These are phyloP conservation scores for Rhododendron simsii DNA, from an alignment of 148 eudicot genomes.

Conservation along the genomic window DNA sequence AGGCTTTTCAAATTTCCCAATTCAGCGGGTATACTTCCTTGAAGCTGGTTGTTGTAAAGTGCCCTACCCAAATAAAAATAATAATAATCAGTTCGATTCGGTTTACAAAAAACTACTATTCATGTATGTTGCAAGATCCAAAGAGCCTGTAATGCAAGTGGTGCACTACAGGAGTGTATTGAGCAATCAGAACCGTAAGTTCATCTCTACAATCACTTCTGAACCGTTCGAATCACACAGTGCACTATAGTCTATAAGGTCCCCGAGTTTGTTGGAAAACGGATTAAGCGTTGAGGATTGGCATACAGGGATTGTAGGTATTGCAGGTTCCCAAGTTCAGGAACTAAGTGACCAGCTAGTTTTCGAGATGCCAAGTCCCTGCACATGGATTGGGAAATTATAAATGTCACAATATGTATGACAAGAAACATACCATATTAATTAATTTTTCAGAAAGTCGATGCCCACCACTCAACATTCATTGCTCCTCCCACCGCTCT, in stretches of 20 bases:
- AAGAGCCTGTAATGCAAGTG: too few species aligned
- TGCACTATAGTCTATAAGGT: too few species aligned
- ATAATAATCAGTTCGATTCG: neutral
- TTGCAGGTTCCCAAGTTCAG: conserved; percentile 75
- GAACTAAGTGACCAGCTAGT: conserved; percentile 65
- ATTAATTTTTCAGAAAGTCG: too few species aligned
- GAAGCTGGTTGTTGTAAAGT: conserved; percentile 63
- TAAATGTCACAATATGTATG: neutral
- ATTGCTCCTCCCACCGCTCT: too few species aligned
- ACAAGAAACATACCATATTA: neutral
- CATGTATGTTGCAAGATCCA: too few species aligned
- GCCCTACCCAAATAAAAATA: conserved; percentile 30
- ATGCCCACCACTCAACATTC: too few species aligned
- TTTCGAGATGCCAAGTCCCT: conserved; percentile 70
- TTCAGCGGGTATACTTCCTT: conserved; percentile 69
- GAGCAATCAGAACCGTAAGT: too few species aligned
- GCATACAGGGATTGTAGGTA: conserved; percentile 65
- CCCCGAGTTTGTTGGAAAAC: neutral
- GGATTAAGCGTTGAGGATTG: neutral
- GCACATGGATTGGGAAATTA: conserved; percentile 11
- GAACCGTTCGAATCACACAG: too few species aligned
- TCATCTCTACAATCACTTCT: too few species aligned
- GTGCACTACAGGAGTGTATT: too few species aligned
- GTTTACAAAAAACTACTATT: neutral
- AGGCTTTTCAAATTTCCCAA: conserved; percentile 72